phyloP scores from a whole-genome alignment of 139 green algal genomes.

The Mesotaenium endlicherianum region DNA sequence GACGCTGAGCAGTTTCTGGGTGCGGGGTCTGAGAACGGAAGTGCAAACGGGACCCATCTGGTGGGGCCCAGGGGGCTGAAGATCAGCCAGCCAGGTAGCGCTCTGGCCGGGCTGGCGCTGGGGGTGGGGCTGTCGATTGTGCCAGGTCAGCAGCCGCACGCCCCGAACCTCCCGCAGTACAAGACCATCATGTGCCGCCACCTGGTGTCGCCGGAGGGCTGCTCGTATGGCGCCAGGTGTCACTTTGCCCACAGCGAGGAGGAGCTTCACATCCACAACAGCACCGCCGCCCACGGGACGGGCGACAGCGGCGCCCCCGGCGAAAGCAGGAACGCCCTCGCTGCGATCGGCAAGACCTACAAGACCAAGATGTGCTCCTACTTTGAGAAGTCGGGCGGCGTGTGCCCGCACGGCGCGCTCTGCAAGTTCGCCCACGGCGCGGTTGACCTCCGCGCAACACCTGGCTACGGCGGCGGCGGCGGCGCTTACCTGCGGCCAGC shows the following conservation, averaged over 20 bases:
- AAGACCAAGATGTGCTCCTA: constrained; percentile 33
- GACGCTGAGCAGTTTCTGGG: too few relatives aligned
- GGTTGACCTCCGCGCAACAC: constrained; percentile 9
- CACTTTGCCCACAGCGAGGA: constrained; percentile 35
- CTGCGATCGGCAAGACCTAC: constrained; percentile 6
- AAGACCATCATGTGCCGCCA: constrained; percentile 8
- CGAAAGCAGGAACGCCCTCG: neutral
- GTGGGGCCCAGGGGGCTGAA: too few relatives aligned
- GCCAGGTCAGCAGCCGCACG: neutral
- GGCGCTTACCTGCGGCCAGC: neutral
- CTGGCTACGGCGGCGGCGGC: too few relatives aligned
- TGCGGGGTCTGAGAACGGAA: too few relatives aligned
- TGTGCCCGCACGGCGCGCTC: constrained; percentile 10
- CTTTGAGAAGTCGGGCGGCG: neutral
- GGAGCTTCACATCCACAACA: constrained; percentile 12
- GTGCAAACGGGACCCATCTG: too few relatives aligned
- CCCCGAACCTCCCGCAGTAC: neutral
- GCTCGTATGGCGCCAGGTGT: constrained; percentile 17
- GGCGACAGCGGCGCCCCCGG: neutral
- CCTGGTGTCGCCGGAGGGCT: constrained; percentile 2
- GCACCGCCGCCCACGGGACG: neutral
- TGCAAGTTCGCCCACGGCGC: constrained; percentile 35
- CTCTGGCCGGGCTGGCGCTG: neutral
- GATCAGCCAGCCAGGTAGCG: neutral
- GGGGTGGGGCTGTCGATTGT: neutral